Evolutionary conservation across 768 basidiomycete genomes (phyloP), one percentile per base, ranked within the genome.

Genomic region (Podaxis sp.): DNA sequence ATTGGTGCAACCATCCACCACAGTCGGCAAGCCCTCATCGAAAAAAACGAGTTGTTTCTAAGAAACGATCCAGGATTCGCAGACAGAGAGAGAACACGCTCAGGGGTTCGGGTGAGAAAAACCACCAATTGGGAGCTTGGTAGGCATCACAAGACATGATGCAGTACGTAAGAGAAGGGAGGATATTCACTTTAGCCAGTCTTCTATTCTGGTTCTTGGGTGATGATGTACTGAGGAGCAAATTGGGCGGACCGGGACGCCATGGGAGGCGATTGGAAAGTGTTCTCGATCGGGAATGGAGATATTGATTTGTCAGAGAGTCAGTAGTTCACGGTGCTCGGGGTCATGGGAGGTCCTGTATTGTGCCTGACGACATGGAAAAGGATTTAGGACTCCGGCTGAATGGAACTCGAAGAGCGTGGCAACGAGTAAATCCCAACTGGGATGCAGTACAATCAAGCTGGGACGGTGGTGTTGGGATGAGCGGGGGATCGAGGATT

Each of bases 321-420:
- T 10, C 33, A 37, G 20, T 50, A 12, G 12, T 5, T 50, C 22
- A 22, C 33, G 50, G 59, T 60, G 58, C 40, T 53, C 36, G 59
- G 59, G 59, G 59, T 60, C 51, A 37, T 44, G 40, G 28, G 49
- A 30, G 38, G n/a, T 20, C 20, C 20, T n/a, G 17, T 7, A 52
- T 28, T 24, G 59, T 60, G 59, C 59, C 59, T 60, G 59, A 28
- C 37, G 51, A 60, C 51, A 50, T 40, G 37, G 41, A 30, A 60
- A 22, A 44, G 51, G 59, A 53, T 28, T 37, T 24, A n/a, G 37
- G 49, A 30, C 40, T 44, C 51, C 40, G n/a, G 59, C 38, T 44
- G 51, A 36, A n/a, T 28, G 22, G 28, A 44, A 52, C 2, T 17
- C 7, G 17, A 12, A 44, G 26, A 26, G 4, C 28, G 24, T 60